Evolutionary conservation across 1,139 yeast genomes (phyloP).

Genomic region (Candida dubliniensis): DNA sequence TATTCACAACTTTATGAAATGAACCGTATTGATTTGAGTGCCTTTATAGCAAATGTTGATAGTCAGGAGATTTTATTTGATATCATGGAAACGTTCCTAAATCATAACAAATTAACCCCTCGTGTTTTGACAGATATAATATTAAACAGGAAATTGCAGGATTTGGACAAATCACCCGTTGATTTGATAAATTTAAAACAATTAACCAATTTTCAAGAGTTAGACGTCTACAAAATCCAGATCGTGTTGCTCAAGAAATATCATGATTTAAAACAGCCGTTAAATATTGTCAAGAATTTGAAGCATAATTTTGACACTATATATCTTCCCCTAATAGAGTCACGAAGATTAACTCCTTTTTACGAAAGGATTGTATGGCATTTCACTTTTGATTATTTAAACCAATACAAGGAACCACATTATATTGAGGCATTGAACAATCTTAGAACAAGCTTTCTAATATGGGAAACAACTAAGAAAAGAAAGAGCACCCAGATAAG

Average conservation of each 20-base stretch:
- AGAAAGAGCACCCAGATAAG: slow-evolving; percentile 18
- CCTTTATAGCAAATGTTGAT: slow-evolving; percentile 23
- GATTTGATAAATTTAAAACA: slow-evolving; percentile 3
- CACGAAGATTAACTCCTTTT: slow-evolving; percentile 29
- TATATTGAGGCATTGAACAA: slow-evolving; percentile 25
- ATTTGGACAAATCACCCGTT: slow-evolving; percentile 25
- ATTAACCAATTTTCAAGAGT: slow-evolving; percentile 2
- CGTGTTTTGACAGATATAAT: slow-evolving; percentile 28
- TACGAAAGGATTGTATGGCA: slow-evolving; percentile 47
- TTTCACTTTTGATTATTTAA: slow-evolving; percentile 38
- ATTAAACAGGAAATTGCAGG: slow-evolving; percentile 26
- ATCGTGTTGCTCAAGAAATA: slow-evolving; percentile 38
- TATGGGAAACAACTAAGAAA: slow-evolving; percentile 40
- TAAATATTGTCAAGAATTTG: slow-evolving; percentile 32
- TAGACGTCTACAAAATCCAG: slow-evolving; percentile 21
- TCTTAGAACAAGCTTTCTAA: slow-evolving; percentile 33
- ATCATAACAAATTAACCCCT: slow-evolving; percentile 27
- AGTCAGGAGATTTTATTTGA: slow-evolving; percentile 29
- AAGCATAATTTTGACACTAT: slow-evolving; percentile 25
- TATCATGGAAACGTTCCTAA: slow-evolving; percentile 26
- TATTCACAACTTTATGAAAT: slow-evolving; percentile 16
- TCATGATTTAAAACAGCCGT: slow-evolving; percentile 33
- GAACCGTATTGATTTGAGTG: slow-evolving; percentile 20
- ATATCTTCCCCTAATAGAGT: slow-evolving; percentile 30
- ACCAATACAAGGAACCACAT: slow-evolving; percentile 23